A percentile compares a stretch with the other conserved stretches of the same genome.
phyloP scores from a whole-genome alignment of 805 yeast species.

The Aciculoconidium aculeatum region DNA sequence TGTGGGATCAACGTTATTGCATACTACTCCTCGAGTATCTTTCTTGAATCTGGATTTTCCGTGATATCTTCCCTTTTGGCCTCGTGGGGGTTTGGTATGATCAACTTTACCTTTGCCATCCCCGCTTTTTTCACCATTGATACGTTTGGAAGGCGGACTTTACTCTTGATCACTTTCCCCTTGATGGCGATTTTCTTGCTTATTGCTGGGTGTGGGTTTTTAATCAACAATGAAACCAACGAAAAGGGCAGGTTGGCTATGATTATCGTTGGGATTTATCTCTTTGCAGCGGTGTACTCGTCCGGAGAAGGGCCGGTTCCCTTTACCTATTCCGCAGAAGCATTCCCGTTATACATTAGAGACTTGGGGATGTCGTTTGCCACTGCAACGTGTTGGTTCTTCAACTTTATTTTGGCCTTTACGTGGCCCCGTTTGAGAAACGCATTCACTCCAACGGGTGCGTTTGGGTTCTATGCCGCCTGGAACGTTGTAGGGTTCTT shows the following conservation, averaged over 20 bases:
- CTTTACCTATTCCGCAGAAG: slow-evolving; percentile 83
- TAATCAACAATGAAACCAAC: slow-evolving; percentile 44
- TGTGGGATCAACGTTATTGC: slow-evolving; percentile 89
- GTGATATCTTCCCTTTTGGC: slow-evolving; percentile 64
- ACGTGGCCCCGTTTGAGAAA: slow-evolving; percentile 72
- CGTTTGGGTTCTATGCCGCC: slow-evolving; percentile 84
- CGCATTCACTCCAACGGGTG: slow-evolving; percentile 74
- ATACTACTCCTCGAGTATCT: slow-evolving; percentile 74
- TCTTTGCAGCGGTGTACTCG: slow-evolving; percentile 68
- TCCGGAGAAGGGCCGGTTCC: slow-evolving; percentile 90
- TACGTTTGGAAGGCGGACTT: slow-evolving; percentile 63
- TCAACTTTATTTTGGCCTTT: slow-evolving; percentile 62
- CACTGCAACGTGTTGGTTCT: slow-evolving; percentile 70
- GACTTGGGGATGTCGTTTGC: slow-evolving; percentile 79
- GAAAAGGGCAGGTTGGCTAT: slow-evolving; percentile 56
- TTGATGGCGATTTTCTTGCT: slow-evolving; percentile 53
- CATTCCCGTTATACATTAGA: slow-evolving; percentile 71
- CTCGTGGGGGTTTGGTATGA: slow-evolving; percentile 81
- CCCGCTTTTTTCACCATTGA: slow-evolving; percentile 82
- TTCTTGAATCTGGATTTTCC: slow-evolving; percentile 59
- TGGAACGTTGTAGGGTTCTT: slow-evolving; percentile 72
- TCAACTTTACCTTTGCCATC: slow-evolving; percentile 73
- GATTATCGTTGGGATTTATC: slow-evolving; percentile 66
- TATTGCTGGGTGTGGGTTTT: slow-evolving; percentile 66
- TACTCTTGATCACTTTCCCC: slow-evolving; percentile 56